phyloP scores from a whole-genome alignment of 768 basidiomycete genomes.

The Auricularia heimuer region DNA sequence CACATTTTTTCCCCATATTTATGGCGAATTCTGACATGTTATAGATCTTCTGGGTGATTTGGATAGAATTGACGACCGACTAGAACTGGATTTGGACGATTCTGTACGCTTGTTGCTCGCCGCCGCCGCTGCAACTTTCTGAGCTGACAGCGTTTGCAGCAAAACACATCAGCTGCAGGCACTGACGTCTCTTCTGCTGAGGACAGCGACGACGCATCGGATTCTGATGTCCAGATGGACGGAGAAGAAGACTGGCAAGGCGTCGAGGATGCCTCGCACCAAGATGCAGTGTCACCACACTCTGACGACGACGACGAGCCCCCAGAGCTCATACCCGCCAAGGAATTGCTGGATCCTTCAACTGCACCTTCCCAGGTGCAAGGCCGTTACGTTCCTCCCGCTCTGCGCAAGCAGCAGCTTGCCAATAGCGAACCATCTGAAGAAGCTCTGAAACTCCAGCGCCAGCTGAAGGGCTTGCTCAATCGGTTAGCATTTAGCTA shows the following conservation, averaged over 20 bases:
- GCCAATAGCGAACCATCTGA: conserved; percentile 29
- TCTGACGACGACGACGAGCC: conserved; percentile 26
- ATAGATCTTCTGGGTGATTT: conserved; percentile 29
- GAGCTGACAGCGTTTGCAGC: not conserved
- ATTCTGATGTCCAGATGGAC: conserved; percentile 8
- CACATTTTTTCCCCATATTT: conserved; percentile 10
- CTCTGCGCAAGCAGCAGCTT: conserved; percentile 45
- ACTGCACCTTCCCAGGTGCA: not conserved
- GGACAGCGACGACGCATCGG: conserved; percentile 6
- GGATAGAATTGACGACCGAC: conserved; percentile 18
- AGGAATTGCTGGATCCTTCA: not conserved
- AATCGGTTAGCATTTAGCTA: conserved; percentile 49
- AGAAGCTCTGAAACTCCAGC: conserved; percentile 46
- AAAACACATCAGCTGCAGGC: not conserved
- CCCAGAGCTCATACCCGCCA: conserved; percentile 1
- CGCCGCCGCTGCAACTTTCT: not conserved
- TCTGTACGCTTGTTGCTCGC: not conserved
- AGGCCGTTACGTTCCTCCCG: conserved; percentile 69
- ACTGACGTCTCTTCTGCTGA: conserved; percentile 8
- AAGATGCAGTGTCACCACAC: conserved; percentile 1
- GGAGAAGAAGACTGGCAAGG: conserved; percentile 30
- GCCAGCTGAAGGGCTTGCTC: conserved; percentile 77
- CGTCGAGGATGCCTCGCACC: conserved; percentile 15
- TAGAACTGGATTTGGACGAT: conserved; percentile 12
- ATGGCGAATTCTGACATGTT: conserved; percentile 40